These are phyloP conservation scores for Solanum dulcamara DNA, from an alignment of 257 asterid species.

Conservation along the genomic window DNA sequence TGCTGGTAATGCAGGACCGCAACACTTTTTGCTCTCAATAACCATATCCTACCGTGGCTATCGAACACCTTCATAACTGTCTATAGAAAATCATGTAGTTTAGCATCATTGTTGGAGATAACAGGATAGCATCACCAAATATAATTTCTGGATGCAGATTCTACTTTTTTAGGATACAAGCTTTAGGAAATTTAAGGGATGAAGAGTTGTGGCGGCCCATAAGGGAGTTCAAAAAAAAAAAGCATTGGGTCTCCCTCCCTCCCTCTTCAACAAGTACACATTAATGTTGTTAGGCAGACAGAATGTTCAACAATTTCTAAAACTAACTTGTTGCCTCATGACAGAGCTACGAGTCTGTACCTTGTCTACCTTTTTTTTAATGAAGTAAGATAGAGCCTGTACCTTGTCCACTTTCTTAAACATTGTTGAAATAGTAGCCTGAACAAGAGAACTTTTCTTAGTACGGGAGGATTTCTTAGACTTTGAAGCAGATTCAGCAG, in stretches of 20 bases:
- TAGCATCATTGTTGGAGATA: neutral
- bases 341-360: constrained; percentile 21
- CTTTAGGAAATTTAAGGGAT: neutral
- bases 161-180: neutral
- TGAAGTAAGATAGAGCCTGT: neutral
- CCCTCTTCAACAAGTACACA: neutral
- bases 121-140: neutral
- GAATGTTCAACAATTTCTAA: neutral
- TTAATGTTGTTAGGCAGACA: neutral
- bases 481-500: constrained; percentile 18
- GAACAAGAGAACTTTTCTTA: constrained; percentile 46
- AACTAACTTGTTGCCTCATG: neutral
- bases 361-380: constrained; percentile 41
- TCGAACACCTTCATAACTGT: neutral
- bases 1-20: neutral
- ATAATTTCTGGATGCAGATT: neutral
- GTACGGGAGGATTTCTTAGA: constrained; percentile 25
- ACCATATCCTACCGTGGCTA: neutral
- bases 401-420: constrained; percentile 84
- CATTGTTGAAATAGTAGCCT: constrained; percentile 61
- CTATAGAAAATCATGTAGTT: neutral
- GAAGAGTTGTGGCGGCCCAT: neutral
- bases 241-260: neutral
- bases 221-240: neutral
- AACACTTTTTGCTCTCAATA: neutral